phyloP scores from a whole-genome alignment of 1,139 yeast species.

The Suhomyces bolitotheri region DNA sequence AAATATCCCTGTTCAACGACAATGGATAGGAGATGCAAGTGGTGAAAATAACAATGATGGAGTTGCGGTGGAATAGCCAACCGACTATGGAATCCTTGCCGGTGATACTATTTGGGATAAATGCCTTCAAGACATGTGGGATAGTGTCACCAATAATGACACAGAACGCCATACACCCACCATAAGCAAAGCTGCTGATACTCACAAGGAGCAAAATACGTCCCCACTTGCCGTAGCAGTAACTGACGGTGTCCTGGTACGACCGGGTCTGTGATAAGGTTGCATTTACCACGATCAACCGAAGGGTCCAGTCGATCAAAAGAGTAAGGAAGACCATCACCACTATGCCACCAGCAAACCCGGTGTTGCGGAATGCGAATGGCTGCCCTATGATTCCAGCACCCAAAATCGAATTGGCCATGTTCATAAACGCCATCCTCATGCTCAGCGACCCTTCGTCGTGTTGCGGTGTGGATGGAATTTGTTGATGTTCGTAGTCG shows the following conservation, averaged over 20 bases:
- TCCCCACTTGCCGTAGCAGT: conserved; percentile 77
- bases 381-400: conserved; percentile 97
- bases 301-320: conserved; percentile 82
- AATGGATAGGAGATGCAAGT: conserved; percentile 78
- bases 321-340: conserved; percentile 60
- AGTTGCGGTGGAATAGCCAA: conserved; percentile 63
- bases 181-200: conserved; percentile 88
- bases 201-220: conserved; percentile 66
- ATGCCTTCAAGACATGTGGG: conserved; percentile 79
- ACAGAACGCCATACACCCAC: conserved; percentile 92
- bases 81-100: conserved; percentile 36
- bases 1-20: conserved; percentile 76
- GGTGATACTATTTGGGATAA: conserved; percentile 56
- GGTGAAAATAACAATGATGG: conserved; percentile 69
- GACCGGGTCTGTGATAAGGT: conserved; percentile 73
- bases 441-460: conserved; percentile 46
- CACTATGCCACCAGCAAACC: conserved; percentile 71
- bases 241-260: conserved; percentile 82
- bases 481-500: conserved; percentile 14
- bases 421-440: conserved; percentile 92
- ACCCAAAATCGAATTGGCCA: conserved; percentile 92
- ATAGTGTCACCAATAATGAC: conserved; percentile 94
- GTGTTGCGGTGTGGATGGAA: conserved; percentile 3
- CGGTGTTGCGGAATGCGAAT: conserved; percentile 79
- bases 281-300: conserved; percentile 81